Conservation (phyloP, 805 yeast species). For the Scheffersomyces lignosus region DNA sequence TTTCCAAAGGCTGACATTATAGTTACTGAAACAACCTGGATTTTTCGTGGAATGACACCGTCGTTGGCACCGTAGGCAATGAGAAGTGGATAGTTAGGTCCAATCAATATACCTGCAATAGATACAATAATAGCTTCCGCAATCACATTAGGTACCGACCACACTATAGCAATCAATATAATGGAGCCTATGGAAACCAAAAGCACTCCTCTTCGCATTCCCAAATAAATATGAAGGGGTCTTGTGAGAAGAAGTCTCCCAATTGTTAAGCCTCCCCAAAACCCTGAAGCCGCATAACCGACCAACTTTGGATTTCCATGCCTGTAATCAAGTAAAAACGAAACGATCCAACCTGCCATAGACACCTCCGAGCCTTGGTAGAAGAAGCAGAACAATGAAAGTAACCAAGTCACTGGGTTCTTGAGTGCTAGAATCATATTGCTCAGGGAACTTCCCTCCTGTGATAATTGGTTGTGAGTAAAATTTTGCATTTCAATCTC, state of each 20-base stretch:
- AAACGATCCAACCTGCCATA: slow-evolving; percentile 70
- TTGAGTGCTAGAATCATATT: slow-evolving; percentile 37
- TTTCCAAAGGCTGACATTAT: slow-evolving; percentile 57
- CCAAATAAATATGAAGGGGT: slow-evolving; percentile 35
- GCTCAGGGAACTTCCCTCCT: not conserved
- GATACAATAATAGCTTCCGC: slow-evolving; percentile 50
- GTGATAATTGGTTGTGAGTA: too few species aligned
- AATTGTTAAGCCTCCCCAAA: slow-evolving; percentile 68
- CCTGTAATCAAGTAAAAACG: slow-evolving; percentile 58
- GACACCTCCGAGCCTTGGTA: slow-evolving; percentile 73
- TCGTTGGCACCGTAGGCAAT: slow-evolving; percentile 40
- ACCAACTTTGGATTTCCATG: slow-evolving; percentile 45
- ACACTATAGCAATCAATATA: slow-evolving; percentile 40
- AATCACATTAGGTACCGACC: slow-evolving; percentile 47
- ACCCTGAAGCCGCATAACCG: slow-evolving; percentile 68
- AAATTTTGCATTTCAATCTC: not conserved
- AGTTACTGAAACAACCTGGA: slow-evolving; percentile 50
- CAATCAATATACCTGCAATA: slow-evolving; percentile 58
- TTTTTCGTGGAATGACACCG: slow-evolving; percentile 47
- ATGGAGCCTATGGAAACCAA: slow-evolving; percentile 36
- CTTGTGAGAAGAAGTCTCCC: slow-evolving; percentile 59
- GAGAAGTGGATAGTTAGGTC: slow-evolving; percentile 64
- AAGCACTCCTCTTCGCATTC: slow-evolving; percentile 46
- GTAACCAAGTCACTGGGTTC: slow-evolving; percentile 43
- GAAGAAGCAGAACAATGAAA: slow-evolving; percentile 55